Evolutionary conservation across 2,329 filamentous ascomycete species (phyloP), one percentile per base, ranked within the genome.

Genomic region (Exophiala lecanii-corni): DNA sequence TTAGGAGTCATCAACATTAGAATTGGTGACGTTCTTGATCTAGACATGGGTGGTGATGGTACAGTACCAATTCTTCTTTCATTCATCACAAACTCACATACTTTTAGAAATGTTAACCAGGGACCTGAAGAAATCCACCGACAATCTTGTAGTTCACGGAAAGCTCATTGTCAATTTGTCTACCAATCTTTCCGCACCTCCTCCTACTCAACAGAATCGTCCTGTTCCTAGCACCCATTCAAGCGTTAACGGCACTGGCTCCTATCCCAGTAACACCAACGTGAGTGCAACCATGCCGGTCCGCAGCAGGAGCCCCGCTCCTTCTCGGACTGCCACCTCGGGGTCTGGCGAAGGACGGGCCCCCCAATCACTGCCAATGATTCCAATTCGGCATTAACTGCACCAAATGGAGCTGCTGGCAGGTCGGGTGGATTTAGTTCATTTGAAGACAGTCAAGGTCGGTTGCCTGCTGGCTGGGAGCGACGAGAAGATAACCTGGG

Each of bases 141-240:
- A 98, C 64, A 97, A 97, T 62, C 80, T 98, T 36, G 89, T 97
- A 43, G 92, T 98, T 23, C 89, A 98, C 62, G 92, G 92, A 51
- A 97, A 97, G 68, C 79, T 98, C 42, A 98, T 98, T 58, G 81
- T 98, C 51, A 97, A 94, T 63, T 73, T 98, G 9, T 96, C 91
- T 9, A 96, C 91, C 39, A 95, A 98, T 63, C 76, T 97, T 15
- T 73, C 77, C 32, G 68, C 78, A 12, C 50, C 52, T 17, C 43
- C 53, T 26, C 43, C 52, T n/a, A 51, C 39, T 30, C 54, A 55
- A 31, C 45, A 40, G 26, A 50, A 39, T 18, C 44, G 50, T n/a
- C 53, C 50, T 32, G 38, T 46, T n/a, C 39, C 45, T 3, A 52
- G 43, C 35, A 49, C 41, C 12, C 31, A 42, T 15, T 36, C 41